These are phyloP conservation scores for Cladosporium austrohemisphaericum DNA, from an alignment of 2,329 filamentous ascomycete genomes.

Conservation along the genomic window DNA sequence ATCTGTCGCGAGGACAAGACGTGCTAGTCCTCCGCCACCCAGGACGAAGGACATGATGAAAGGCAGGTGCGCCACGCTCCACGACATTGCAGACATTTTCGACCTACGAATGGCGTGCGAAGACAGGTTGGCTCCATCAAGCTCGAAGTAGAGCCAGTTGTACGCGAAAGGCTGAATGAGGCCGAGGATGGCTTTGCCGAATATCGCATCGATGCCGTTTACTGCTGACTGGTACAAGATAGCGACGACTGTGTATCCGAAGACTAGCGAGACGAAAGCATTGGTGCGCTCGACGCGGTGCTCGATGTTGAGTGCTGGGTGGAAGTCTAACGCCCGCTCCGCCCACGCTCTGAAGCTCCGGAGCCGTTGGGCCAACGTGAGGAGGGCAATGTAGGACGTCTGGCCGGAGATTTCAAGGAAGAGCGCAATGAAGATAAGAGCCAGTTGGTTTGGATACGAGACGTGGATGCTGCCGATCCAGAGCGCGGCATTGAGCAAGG, in stretches of 20 bases:
- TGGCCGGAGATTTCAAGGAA: slow-evolving; percentile 51
- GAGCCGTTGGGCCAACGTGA: slow-evolving; percentile 26
- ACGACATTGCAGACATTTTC: slow-evolving; percentile 45
- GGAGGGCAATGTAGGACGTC: slow-evolving; percentile 40
- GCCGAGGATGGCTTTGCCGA: slow-evolving; percentile 55
- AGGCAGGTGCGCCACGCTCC: slow-evolving; percentile 56
- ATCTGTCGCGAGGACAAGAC: slow-evolving; percentile 58
- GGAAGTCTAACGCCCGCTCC: slow-evolving; percentile 53
- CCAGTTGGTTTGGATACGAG: slow-evolving; percentile 52
- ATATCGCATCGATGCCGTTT: slow-evolving; percentile 53
- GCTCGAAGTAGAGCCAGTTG: slow-evolving; percentile 42
- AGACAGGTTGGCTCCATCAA: slow-evolving; percentile 55
- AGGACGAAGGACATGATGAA: slow-evolving; percentile 63
- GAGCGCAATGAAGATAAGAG: slow-evolving; percentile 55
- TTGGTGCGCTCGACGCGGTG: slow-evolving; percentile 62
- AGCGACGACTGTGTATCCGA: slow-evolving; percentile 62
- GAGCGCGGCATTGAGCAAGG: slow-evolving; percentile 48
- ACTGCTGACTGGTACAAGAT: slow-evolving; percentile 57
- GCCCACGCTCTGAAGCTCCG: slow-evolving; percentile 23
- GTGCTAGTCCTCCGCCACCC: slow-evolving; percentile 55
- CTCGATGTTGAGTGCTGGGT: slow-evolving; percentile 59
- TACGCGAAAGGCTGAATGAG: slow-evolving; percentile 33
- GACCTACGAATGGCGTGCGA: slow-evolving; percentile 58
- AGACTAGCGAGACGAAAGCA: slow-evolving; percentile 62
- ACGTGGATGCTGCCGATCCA: slow-evolving; percentile 61